phyloP scores from a whole-genome alignment of 345 rosid genomes.

The Eucalyptus marginata region DNA sequence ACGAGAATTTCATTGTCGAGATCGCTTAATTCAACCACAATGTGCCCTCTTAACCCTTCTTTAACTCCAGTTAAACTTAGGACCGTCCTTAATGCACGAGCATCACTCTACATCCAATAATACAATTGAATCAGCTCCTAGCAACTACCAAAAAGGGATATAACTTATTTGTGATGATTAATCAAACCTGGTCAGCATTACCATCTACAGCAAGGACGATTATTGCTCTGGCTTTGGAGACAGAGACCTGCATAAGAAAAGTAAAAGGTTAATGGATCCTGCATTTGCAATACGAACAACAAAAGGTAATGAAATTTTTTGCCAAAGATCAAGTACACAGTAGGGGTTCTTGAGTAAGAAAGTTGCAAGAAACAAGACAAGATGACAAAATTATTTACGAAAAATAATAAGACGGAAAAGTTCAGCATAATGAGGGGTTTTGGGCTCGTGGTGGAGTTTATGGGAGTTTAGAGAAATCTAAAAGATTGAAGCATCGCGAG shows the following conservation, averaged over 20 bases:
- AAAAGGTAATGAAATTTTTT: background rate
- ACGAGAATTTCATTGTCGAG: slow-evolving; percentile 72
- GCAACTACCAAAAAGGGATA: background rate
- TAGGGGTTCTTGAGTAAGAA: background rate
- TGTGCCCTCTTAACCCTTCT: slow-evolving; percentile 66
- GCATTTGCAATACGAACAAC: background rate
- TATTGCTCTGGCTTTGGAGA: slow-evolving; percentile 66
- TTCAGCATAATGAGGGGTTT: background rate
- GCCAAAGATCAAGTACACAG: background rate
- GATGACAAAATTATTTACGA: background rate
- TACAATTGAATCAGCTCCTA: background rate
- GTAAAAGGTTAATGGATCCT: background rate
- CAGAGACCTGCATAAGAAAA: slow-evolving; percentile 41
- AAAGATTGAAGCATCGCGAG: background rate
- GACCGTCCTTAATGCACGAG: slow-evolving; percentile 72
- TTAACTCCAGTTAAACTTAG: slow-evolving; percentile 67
- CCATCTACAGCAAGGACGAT: slow-evolving; percentile 71
- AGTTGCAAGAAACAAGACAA: background rate
- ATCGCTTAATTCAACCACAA: slow-evolving; percentile 68
- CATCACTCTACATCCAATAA: slow-evolving; percentile 45
- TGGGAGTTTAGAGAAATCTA: background rate
- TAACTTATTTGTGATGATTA: background rate
- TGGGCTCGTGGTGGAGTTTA: background rate
- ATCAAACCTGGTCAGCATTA: slow-evolving; percentile 73
- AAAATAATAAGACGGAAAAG: background rate